Evolutionary conservation across 1,284 basidiomycete species (phyloP).

Genomic region (Naganishia sp.): DNA sequence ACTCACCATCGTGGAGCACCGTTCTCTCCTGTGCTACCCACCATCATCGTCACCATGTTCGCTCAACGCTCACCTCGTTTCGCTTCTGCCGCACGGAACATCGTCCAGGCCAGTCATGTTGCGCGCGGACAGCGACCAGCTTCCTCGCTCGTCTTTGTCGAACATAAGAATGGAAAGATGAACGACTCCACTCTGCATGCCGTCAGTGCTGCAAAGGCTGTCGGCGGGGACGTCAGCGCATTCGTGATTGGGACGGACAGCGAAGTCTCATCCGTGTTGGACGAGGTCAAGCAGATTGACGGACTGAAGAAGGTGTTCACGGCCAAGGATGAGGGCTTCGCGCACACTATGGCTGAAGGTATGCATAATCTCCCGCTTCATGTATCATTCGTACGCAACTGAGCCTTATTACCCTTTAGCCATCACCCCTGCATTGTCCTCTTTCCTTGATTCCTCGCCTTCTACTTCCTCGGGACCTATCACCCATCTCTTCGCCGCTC

Average conservation of each 20-base stretch:
- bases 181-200: constrained; percentile 85
- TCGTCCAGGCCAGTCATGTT: constrained; percentile 9
- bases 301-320: constrained; percentile 56
- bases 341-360: constrained; percentile 56
- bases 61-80: constrained; percentile 9
- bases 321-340: constrained; percentile 52
- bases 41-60: neutral
- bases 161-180: constrained; percentile 79
- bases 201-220: constrained; percentile 78
- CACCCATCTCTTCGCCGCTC: constrained; percentile 86
- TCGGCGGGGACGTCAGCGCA: constrained; percentile 68
- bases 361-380: constrained; percentile 48
- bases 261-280: constrained; percentile 68
- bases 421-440: constrained; percentile 59
- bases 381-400: constrained; percentile 33
- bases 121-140: constrained; percentile 34
- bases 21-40: neutral
- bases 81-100: neutral
- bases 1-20: constrained; percentile 6
- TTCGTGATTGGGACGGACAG: constrained; percentile 76
- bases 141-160: constrained; percentile 76
- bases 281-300: constrained; percentile 70
- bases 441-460: constrained; percentile 55
- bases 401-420: constrained; percentile 46
- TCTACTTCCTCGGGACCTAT: constrained; percentile 43